Evolutionary conservation across 768 basidiomycete genomes (phyloP).

Genomic region (Pulveroboletus ravenelii): DNA sequence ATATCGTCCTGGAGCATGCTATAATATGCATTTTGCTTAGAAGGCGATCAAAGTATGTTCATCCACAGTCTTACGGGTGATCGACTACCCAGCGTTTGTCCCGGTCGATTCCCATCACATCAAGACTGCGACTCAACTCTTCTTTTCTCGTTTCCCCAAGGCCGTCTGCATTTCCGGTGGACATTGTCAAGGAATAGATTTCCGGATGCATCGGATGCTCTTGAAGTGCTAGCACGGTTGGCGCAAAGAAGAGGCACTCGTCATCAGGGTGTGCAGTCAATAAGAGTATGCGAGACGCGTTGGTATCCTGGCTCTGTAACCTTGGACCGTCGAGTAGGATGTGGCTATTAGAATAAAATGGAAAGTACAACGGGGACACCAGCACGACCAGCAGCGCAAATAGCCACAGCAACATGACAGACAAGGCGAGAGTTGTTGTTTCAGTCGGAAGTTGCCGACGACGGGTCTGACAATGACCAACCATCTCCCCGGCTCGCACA

Average conservation of each 20-base stretch:
- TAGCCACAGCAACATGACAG: constrained; percentile 17
- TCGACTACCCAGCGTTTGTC: constrained; percentile 59
- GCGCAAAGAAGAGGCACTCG: constrained; percentile 91
- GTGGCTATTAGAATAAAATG: constrained; percentile 22
- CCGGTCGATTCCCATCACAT: constrained; percentile 57
- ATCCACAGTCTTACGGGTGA: constrained; percentile 53
- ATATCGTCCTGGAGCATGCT: constrained; percentile 76
- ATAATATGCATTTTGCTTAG: constrained; percentile 13
- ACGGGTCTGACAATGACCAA: constrained; percentile 21
- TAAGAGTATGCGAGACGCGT: constrained; percentile 43
- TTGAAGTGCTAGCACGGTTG: constrained; percentile 61
- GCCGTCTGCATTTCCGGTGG: constrained; percentile 75
- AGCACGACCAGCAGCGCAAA: constrained; percentile 11
- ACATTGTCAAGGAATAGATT: constrained; percentile 68
- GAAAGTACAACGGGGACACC: constrained; percentile 24
- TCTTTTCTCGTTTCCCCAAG: constrained; percentile 53
- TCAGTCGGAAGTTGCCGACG: constrained; percentile 19
- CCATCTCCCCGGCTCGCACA: not conserved
- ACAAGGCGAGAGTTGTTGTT: not conserved
- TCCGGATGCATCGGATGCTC: constrained; percentile 23
- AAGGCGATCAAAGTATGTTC: constrained; percentile 4
- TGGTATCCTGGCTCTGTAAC: not conserved
- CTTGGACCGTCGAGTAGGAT: constrained; percentile 10
- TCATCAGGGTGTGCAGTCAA: constrained; percentile 95
- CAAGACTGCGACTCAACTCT: constrained; percentile 63